These are phyloP conservation scores for Choanephora cucurbitarum DNA, from an alignment of 371 early-diverging fungal species.

Conservation along the genomic window DNA sequence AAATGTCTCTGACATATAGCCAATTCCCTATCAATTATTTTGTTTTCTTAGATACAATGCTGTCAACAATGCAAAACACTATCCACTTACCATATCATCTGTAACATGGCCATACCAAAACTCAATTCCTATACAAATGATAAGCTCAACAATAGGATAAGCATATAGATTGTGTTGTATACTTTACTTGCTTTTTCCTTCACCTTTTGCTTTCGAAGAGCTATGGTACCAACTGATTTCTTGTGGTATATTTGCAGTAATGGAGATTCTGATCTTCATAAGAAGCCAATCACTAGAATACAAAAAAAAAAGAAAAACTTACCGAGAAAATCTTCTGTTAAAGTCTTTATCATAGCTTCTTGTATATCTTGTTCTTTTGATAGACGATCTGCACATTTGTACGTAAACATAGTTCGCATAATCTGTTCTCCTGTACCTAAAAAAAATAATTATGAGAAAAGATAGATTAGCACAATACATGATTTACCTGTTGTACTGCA, in stretches of 20 bases:
- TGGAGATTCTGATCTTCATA: conserved; percentile 31
- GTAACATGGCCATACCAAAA: conserved; percentile 63
- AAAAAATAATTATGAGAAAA: no score
- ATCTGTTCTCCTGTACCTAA: conserved; percentile 85
- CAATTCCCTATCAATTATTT: conserved; percentile 42
- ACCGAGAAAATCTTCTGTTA: conserved; percentile 39
- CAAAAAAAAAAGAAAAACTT: not conserved
- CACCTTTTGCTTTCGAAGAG: conserved; percentile 30
- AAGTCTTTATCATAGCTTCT: conserved; percentile 23
- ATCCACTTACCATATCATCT: conserved; percentile 54
- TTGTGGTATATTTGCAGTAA: conserved; percentile 38
- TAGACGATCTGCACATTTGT: conserved; percentile 45
- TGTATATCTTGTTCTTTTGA: conserved; percentile 36
- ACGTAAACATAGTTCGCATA: conserved; percentile 68
- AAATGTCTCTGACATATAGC: conserved; percentile 44
- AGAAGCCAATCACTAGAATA: conserved; percentile 5
- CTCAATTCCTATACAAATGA: conserved; percentile 36
- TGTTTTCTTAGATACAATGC: no score
- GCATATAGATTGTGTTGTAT: no score
- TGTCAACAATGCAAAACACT: no score
- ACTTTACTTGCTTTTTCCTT: conserved; percentile 11
- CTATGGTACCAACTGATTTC: conserved; percentile 54
- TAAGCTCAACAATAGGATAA: not conserved
- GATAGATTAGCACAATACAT: no score
- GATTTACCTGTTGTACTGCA: conserved; percentile 69